Evolutionary conservation across 2,329 filamentous ascomycete species (phyloP).

Genomic region (Ophiocordyceps sinensis): DNA sequence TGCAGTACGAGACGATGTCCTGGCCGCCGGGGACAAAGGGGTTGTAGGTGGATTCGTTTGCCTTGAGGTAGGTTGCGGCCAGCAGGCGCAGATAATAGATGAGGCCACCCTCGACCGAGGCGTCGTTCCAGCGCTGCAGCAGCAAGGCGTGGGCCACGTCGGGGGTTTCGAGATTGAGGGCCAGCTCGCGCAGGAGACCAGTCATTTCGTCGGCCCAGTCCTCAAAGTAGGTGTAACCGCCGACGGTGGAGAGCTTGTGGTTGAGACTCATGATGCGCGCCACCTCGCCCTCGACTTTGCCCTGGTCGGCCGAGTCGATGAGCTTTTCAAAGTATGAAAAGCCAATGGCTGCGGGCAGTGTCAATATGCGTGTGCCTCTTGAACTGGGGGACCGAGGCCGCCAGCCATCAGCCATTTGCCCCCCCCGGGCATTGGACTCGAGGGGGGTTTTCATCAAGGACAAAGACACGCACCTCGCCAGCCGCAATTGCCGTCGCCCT

Average conservation of each 20-base stretch:
- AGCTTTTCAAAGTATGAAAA: conserved; percentile 89
- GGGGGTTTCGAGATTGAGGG: conserved; percentile 43
- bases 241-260: conserved; percentile 53
- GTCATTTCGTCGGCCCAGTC: conserved; percentile 72
- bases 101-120: conserved; percentile 52
- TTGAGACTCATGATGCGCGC: conserved; percentile 58
- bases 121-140: conserved; percentile 59
- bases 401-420: no score
- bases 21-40: conserved; percentile 52
- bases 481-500: conserved; percentile 90
- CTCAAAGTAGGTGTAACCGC: conserved; percentile 58
- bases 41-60: conserved; percentile 52
- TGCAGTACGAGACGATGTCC: conserved; percentile 53
- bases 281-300: conserved; percentile 54
- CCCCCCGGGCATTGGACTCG: no score
- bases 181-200: conserved; percentile 50
- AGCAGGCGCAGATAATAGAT: conserved; percentile 78
- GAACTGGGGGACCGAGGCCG: no score
- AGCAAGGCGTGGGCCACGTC: conserved; percentile 39
- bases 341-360: conserved; percentile 53
- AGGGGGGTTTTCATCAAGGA: no score
- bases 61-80: conserved; percentile 73
- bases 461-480: conserved; percentile 67
- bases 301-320: conserved; percentile 48
- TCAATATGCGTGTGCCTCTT: neutral